These are phyloP conservation scores for Solanum piurae DNA, from an alignment of 257 asterid genomes.

Conservation along the genomic window DNA sequence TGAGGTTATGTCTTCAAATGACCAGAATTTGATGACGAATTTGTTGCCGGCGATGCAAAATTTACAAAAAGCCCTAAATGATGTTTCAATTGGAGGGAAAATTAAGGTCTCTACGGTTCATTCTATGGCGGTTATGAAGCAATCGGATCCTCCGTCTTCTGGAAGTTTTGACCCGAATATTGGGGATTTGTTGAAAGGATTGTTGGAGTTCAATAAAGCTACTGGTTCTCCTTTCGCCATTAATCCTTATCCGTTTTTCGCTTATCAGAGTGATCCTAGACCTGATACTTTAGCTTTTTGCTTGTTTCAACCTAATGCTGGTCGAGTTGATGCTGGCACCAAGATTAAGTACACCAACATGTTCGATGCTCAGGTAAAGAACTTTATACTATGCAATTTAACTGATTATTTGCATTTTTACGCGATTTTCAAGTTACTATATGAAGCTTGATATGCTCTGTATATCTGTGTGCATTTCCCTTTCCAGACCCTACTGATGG, in stretches of 20 bases:
- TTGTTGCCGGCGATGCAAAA: constrained; percentile 65
- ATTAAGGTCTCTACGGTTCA: constrained; percentile 69
- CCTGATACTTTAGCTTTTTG: constrained; percentile 63
- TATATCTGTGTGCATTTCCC: background rate
- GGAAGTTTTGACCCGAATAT: constrained; percentile 44
- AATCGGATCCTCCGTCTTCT: constrained; percentile 62
- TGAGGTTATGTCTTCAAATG: constrained; percentile 52
- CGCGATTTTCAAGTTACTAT: background rate
- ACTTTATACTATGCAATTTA: background rate
- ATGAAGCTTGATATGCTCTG: background rate
- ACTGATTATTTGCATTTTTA: background rate
- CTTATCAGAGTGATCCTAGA: constrained; percentile 58
- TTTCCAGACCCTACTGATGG: accelerated
- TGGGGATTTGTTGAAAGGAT: constrained; percentile 43
- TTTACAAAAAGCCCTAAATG: constrained; percentile 33
- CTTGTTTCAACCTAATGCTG: constrained; percentile 58
- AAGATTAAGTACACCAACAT: constrained; percentile 55
- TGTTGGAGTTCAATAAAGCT: constrained; percentile 39
- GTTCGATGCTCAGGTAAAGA: constrained; percentile 70
- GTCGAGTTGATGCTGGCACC: constrained; percentile 51
- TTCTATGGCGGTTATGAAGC: constrained; percentile 47
- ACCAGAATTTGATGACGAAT: constrained; percentile 38
- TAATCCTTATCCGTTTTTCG: constrained; percentile 69
- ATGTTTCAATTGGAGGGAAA: constrained; percentile 33
- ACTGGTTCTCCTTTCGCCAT: constrained; percentile 59